Evolutionary conservation across 2,329 filamentous ascomycete genomes (phyloP), one percentile per base, ranked within the genome.

Genomic region (Dendryphion nanum): DNA sequence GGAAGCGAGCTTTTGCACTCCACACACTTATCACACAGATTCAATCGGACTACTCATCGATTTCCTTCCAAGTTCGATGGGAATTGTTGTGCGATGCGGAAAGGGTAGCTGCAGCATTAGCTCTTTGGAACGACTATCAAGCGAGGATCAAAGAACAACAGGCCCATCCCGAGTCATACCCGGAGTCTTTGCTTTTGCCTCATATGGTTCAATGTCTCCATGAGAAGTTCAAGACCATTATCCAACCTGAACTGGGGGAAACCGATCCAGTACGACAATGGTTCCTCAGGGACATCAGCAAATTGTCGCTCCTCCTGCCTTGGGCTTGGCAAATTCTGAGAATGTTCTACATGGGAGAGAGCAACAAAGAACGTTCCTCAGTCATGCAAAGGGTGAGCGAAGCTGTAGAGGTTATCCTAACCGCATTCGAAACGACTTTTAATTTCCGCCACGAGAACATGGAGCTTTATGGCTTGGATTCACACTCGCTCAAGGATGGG

Each of bases 71-170:
- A 17, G 83, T 83, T 1, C 82, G 82, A 50, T 97, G 90, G 89
- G 76, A 78, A 45, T 68, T 98, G 20, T 71, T 98, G n/a, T 86
- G 83, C 74, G 83, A 91, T 55, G 91, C 91, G 0, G 93, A 98
- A 64, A 95, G 90, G 66, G 78, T 97, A 69, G 81, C 85, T 30
- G 86, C 89, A 23, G 88, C 89, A 14, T 77, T 79, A 43, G 75
- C 81, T 31, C 75, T 97, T 24, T 97, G 91, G 89, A 82, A 82
- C 45, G 75, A 80, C 37, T 89, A 95, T 55, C 86, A 95, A 57
- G 71, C 74, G 6, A 83, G 84, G 73, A 45, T 61, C 45, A 75
- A 81, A 29, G 87, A 94, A 52, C 85, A 95, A 59, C 70, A 75
- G 12, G 81, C 82, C 35, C 74, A 83, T 6, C 76, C 56, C 21